Evolutionary conservation across 164 flowering plant species (phyloP).

Genomic region (Macadamia tetraphylla): DNA sequence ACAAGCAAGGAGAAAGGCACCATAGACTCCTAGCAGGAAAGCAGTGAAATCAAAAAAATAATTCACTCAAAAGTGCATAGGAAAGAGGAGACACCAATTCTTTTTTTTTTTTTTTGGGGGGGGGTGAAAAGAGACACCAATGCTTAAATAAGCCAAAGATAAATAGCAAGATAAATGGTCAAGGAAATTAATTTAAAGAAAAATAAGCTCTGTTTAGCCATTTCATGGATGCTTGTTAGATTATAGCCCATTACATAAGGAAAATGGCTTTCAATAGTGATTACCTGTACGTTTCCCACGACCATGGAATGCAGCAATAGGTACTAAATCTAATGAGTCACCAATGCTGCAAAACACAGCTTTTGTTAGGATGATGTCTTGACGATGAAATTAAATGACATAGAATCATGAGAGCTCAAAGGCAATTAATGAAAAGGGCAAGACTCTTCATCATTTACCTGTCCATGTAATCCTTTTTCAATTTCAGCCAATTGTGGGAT

Average conservation of each 20-base stretch:
- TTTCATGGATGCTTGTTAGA: too few species aligned
- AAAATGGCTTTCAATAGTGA: not conserved
- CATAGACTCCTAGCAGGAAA: slow-evolving; percentile 66
- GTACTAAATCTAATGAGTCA: slow-evolving; percentile 92
- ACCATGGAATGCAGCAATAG: slow-evolving; percentile 96
- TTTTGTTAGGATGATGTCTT: not conserved
- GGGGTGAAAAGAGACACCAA: too few species aligned
- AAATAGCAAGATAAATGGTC: not conserved
- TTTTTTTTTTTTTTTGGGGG: too few species aligned
- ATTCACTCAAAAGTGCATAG: not conserved
- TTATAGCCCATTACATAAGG: not conserved
- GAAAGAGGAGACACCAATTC: not conserved
- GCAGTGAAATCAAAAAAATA: not conserved
- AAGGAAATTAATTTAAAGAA: not conserved
- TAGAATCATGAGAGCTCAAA: not conserved
- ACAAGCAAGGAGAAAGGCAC: slow-evolving; percentile 97
- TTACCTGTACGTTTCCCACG: slow-evolving; percentile 97
- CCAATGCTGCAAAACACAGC: slow-evolving; percentile 60
- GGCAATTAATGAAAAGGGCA: not conserved
- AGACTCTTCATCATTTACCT: slow-evolving; percentile 36
- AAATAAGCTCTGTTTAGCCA: not conserved
- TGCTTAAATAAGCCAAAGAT: not conserved
- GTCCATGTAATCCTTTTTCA: slow-evolving; percentile 98
- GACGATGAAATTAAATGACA: not conserved
- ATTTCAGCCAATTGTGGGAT: slow-evolving; percentile 23